Percentiles rank a stretch among this genome's conserved stretches.
These are phyloP conservation scores for Oryza officinalis DNA, from an alignment of 176 grass and related monocot genomes.

Conservation along the genomic window DNA sequence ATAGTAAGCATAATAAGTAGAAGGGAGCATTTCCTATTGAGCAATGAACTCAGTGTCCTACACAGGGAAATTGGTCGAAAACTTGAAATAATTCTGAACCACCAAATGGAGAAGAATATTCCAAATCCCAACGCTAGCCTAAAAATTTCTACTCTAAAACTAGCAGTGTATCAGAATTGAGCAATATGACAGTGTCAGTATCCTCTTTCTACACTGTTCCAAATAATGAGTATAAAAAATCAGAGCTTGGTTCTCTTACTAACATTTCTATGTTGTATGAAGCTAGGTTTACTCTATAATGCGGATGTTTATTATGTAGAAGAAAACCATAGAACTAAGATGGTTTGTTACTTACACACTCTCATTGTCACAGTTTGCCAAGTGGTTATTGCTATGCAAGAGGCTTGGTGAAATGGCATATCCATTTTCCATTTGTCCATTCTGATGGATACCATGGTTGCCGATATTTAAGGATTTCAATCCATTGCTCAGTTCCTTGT, in stretches of 20 bases:
- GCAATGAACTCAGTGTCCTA: background rate
- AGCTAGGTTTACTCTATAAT: background rate
- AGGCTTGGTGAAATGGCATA: constrained; percentile 82
- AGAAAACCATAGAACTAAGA: background rate
- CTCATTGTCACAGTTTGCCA: constrained; percentile 65
- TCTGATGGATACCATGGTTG: constrained; percentile 24
- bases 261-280: background rate
- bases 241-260: background rate
- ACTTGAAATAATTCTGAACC: background rate
- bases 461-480: constrained; percentile 73
- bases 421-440: constrained; percentile 40
- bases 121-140: background rate
- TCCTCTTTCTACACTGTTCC: background rate
- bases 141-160: background rate
- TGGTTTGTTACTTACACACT: constrained; percentile 71
- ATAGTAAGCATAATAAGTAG: background rate
- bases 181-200: background rate
- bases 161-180: background rate
- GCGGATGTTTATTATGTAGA: constrained; percentile 28
- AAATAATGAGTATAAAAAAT: constrained; percentile 13
- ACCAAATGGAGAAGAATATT: background rate
- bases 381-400: constrained; percentile 74
- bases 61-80: background rate
- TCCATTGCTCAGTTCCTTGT: constrained; percentile 67
- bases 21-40: constrained; percentile 8